Base-by-base conservation (phyloP, 768 basidiomycete species). In the Suillus spraguei region DNA sequence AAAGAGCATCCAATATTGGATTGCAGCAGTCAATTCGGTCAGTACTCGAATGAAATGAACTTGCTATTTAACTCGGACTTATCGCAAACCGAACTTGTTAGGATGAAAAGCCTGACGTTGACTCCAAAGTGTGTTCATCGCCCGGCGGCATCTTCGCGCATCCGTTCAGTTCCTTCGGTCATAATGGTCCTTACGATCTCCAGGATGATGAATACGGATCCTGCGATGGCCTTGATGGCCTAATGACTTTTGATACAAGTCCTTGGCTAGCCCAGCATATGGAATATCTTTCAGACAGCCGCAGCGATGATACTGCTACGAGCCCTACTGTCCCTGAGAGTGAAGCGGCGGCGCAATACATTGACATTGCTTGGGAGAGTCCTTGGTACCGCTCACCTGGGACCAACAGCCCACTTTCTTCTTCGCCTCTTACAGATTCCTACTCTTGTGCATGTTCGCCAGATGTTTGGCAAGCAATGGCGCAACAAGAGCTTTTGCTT, bases 351-450 rank as follows among this genome's bases (percentile, higher is more conserved):
- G 64, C 66, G 0, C 81, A 83, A 66, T 78, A 79, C 52, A 69
- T 82, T 56, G 73, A 70, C 59, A 80, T 83, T 54, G 73, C 76
- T 13, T 70, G 66, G 39, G 76, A 76, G 59, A 82, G 76, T 47
- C 77, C 76, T 4, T 82, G 80, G 73, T 78, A 77, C 64, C 72
- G 68, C 28, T 68, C 63, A 38, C 73, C 76, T 35, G 60, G 60
- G 38, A 69, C 75, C 33, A 66, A 70, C 24, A 72, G 70, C 60
- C 72, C 69, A 3, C n/a, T 65, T n/a, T 59, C 72, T 1, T 69
- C 67, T 36, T 60, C 66, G 32, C 69, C 69, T 49, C 41, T 71
- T 39, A 67, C 67, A 36, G 67, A 67, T 5, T 59, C 61, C 44
- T 73, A 66, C 22, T 68, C 68, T 46, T 52, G 50, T 14, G 76